These are phyloP conservation scores for Xylaria sp. DNA, from an alignment of 2,329 filamentous ascomycete genomes.

Conservation along the genomic window DNA sequence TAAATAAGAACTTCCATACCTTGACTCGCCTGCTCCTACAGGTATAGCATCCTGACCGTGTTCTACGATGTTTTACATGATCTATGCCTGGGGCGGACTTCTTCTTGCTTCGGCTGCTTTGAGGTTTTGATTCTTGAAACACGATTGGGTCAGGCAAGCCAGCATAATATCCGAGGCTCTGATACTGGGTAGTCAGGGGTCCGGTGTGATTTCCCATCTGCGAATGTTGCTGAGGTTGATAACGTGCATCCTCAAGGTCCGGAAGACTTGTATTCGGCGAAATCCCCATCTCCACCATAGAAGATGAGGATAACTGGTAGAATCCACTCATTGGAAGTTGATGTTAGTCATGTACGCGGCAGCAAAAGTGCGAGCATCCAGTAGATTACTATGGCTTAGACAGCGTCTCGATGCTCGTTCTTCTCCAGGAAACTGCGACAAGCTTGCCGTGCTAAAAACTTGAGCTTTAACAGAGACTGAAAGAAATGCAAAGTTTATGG, in stretches of 20 bases:
- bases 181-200: slow-evolving; percentile 56
- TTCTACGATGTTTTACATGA: slow-evolving; percentile 90
- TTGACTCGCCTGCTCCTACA: slow-evolving; percentile 90
- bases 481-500: not conserved
- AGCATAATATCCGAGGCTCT: slow-evolving; percentile 60
- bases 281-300: slow-evolving; percentile 57
- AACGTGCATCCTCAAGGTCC: slow-evolving; percentile 55
- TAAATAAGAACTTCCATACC: slow-evolving; percentile 54
- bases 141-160: slow-evolving; percentile 61
- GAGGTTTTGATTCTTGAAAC: slow-evolving; percentile 59
- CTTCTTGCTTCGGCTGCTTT: slow-evolving; percentile 57
- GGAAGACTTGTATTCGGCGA: slow-evolving; percentile 53
- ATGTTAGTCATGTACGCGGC: slow-evolving; percentile 31
- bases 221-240: slow-evolving; percentile 49
- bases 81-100: slow-evolving; percentile 66
- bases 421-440: not conserved
- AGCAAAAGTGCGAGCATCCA: slow-evolving; percentile 1
- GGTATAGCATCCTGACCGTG: slow-evolving; percentile 91
- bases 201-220: slow-evolving; percentile 46
- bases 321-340: slow-evolving; percentile 62
- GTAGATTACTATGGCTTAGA: slow-evolving; percentile 6
- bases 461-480: not conserved
- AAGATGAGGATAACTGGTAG: slow-evolving; percentile 65
- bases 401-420: slow-evolving; percentile 18
- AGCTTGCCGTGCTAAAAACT: slow-evolving; percentile 13